Conservation (phyloP, 768 basidiomycete species). For the Lactarius sanguifluus region DNA sequence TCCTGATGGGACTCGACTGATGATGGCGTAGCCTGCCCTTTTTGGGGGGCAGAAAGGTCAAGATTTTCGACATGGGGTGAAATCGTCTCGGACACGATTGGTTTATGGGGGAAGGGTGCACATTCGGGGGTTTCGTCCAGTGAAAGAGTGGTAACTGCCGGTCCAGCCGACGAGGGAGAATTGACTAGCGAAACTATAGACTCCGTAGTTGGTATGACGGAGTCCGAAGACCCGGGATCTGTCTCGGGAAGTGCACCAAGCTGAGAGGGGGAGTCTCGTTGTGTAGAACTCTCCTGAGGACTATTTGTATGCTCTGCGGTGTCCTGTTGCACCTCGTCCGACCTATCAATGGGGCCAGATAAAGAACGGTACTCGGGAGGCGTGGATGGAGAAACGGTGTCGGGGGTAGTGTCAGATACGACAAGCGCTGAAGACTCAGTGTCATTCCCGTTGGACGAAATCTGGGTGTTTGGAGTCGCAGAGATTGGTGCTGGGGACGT, state of each 20-base stretch:
- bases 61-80: neutral
- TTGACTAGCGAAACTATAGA: neutral
- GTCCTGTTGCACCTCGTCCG: neutral
- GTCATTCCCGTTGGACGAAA: slow-evolving; percentile 16
- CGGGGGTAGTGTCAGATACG: neutral
- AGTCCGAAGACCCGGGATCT: slow-evolving; percentile 1
- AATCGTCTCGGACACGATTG: neutral
- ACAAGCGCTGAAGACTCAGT: neutral
- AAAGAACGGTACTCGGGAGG: neutral
- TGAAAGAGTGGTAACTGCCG: neutral
- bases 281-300: neutral
- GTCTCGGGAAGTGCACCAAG: neutral
- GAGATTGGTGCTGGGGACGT: slow-evolving; percentile 22
- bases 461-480: slow-evolving; percentile 5
- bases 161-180: slow-evolving; percentile 6
- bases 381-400: slow-evolving; percentile 3
- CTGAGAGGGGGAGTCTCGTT: neutral
- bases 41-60: neutral
- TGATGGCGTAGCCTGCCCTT: slow-evolving; percentile 3
- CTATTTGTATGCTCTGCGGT: neutral
- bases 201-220: neutral
- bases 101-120: neutral
- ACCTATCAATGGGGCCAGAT: neutral
- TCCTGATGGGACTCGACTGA: slow-evolving; percentile 9
- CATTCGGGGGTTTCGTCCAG: neutral